A percentile compares a stretch with the other conserved stretches of the same genome.
phyloP scores from a whole-genome alignment of 495 filamentous ascomycete genomes.

The Tetracladium setigerum region DNA sequence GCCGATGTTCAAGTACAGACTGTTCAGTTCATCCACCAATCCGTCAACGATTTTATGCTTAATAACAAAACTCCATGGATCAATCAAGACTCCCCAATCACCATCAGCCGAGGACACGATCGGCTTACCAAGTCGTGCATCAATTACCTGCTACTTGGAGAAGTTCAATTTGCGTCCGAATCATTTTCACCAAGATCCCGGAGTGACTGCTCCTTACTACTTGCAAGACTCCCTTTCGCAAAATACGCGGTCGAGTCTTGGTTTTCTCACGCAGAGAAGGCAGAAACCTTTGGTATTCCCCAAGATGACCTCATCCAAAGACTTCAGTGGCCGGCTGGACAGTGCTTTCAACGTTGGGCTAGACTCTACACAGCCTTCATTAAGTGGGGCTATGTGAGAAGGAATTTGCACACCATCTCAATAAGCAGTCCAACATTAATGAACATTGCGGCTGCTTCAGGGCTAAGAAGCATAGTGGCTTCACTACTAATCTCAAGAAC shows the following conservation, averaged over 20 bases:
- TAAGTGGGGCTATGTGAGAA: neutral
- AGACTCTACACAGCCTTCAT: neutral
- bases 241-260: constrained; percentile 1
- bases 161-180: neutral
- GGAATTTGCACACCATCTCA: neutral
- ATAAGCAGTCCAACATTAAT: constrained; percentile 4
- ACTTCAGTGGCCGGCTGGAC: neutral
- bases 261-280: constrained; percentile 1
- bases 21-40: constrained; percentile 33
- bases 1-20: constrained; percentile 4
- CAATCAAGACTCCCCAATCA: too few species aligned
- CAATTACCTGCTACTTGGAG: constrained; percentile 1
- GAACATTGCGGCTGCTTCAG: constrained; percentile 6
- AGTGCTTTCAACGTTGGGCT: constrained; percentile 1
- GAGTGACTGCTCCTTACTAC: neutral
- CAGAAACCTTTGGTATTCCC: neutral
- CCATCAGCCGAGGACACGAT: neutral
- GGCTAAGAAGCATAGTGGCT: constrained; percentile 2
- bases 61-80: too few species aligned
- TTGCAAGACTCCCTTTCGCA: neutral
- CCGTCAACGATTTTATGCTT: constrained; percentile 29
- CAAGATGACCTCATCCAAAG: constrained; percentile 1
- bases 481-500: neutral
- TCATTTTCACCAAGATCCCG: neutral
- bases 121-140: constrained; percentile 2